These are phyloP conservation scores for Herpotrichia juniperi DNA, from an alignment of 2,329 filamentous ascomycete species.

Conservation along the genomic window DNA sequence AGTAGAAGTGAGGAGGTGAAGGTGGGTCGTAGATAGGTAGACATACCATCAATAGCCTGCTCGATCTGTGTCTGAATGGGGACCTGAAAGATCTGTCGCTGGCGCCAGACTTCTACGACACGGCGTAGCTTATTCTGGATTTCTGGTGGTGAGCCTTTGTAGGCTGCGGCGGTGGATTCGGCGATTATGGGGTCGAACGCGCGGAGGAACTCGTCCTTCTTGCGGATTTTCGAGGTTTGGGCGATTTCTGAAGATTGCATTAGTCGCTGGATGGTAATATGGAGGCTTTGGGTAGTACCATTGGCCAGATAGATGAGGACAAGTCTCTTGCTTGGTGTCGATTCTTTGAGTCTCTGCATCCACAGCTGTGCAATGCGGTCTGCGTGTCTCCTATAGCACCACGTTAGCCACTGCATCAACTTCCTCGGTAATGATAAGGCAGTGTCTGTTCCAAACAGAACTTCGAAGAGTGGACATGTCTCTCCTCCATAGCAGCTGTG, in stretches of 20 bases:
- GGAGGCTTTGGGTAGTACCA: no score
- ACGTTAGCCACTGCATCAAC: slow-evolving; percentile 21
- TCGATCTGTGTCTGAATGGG: slow-evolving; percentile 84
- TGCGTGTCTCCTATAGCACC: slow-evolving; percentile 76
- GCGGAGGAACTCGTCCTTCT: slow-evolving; percentile 89
- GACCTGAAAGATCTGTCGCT: slow-evolving; percentile 80
- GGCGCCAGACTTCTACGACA: slow-evolving; percentile 93
- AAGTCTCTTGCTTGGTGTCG: slow-evolving; percentile 81
- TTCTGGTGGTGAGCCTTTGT: slow-evolving; percentile 82
- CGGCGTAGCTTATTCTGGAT: slow-evolving; percentile 86
- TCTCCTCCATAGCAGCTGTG: neutral
- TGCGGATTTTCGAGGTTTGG: slow-evolving; percentile 91
- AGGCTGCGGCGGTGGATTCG: slow-evolving; percentile 87
- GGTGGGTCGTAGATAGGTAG: neutral
- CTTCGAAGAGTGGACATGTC: no score
- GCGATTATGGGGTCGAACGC: slow-evolving; percentile 92
- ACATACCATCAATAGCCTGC: slow-evolving; percentile 74
- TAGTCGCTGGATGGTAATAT: no score
- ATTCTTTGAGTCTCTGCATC: slow-evolving; percentile 88
- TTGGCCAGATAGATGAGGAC: slow-evolving; percentile 96
- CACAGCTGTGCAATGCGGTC: slow-evolving; percentile 91
- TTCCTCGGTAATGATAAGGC: no score
- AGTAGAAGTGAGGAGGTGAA: no score
- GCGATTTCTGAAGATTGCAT: slow-evolving; percentile 76
- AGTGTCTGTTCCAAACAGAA: no score